Evolutionary conservation across 2,329 filamentous ascomycete species (phyloP).

Genomic region (Meredithiella fracta): DNA sequence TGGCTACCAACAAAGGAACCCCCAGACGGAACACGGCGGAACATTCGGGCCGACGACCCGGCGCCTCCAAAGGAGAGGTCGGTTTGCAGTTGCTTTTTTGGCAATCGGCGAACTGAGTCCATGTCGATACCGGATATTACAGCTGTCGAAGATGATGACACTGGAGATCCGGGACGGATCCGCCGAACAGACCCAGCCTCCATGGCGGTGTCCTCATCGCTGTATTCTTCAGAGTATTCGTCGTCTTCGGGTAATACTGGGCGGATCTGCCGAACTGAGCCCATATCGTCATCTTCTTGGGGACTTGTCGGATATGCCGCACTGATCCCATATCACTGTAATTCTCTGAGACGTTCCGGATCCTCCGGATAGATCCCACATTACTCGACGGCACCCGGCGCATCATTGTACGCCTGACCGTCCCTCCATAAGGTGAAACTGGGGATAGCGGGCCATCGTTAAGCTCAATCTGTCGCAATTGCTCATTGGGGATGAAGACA

Average conservation of each 20-base stretch:
- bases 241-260: slow-evolving; percentile 78
- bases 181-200: slow-evolving; percentile 7
- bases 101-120: slow-evolving; percentile 12
- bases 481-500: slow-evolving; percentile 33
- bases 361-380: slow-evolving; percentile 12
- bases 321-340: slow-evolving; percentile 6
- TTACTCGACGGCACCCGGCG: slow-evolving; percentile 11
- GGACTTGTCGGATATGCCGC: slow-evolving; percentile 7
- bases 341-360: slow-evolving; percentile 10
- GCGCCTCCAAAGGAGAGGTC: slow-evolving; percentile 91
- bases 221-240: slow-evolving; percentile 51
- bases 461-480: slow-evolving; percentile 42
- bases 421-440: slow-evolving; percentile 35
- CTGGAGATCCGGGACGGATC: not conserved
- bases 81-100: slow-evolving; percentile 49
- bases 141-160: not conserved
- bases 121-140: not conserved
- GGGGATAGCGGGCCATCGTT: slow-evolving; percentile 37
- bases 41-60: slow-evolving; percentile 79
- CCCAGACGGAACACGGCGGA: slow-evolving; percentile 69
- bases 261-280: slow-evolving; percentile 11
- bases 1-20: slow-evolving; percentile 25
- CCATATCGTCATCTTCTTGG: slow-evolving; percentile 5
- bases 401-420: slow-evolving; percentile 42
- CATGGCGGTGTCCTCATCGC: slow-evolving; percentile 25